Percentiles rank a stretch among this genome's conserved stretches.
These are phyloP conservation scores for Pseudofabraea citricarpa DNA, from an alignment of 2,329 filamentous ascomycete genomes.

Conservation along the genomic window DNA sequence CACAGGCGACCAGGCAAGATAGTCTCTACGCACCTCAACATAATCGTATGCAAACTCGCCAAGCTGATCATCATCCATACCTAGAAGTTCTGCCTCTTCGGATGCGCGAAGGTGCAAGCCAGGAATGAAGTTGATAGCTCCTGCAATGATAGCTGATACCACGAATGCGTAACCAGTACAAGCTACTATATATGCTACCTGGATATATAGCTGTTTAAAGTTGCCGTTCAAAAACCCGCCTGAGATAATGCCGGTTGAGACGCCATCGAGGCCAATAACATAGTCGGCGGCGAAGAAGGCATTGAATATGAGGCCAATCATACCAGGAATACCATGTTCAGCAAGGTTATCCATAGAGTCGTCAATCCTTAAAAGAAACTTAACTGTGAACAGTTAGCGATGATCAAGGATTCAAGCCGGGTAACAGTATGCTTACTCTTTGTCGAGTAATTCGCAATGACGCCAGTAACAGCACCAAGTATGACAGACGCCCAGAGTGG, in stretches of 20 bases:
- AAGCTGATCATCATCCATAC: conserved; percentile 83
- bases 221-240: conserved; percentile 72
- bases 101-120: conserved; percentile 71
- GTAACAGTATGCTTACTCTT: conserved; percentile 36
- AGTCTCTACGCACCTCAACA: conserved; percentile 79
- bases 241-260: conserved; percentile 55
- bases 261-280: conserved; percentile 67
- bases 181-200: conserved; percentile 68
- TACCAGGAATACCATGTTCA: conserved; percentile 62
- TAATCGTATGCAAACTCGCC: conserved; percentile 86
- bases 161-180: conserved; percentile 62
- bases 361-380: conserved; percentile 51
- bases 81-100: conserved; percentile 74
- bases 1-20: conserved; percentile 76
- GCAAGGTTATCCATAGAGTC: conserved; percentile 66
- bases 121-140: conserved; percentile 68
- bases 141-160: conserved; percentile 67
- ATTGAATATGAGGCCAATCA: conserved; percentile 65
- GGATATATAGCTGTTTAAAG: conserved; percentile 68
- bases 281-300: conserved; percentile 61
- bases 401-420: background rate
- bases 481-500: conserved; percentile 60
- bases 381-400: conserved; percentile 4
- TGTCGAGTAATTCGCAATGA: conserved; percentile 61
- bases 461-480: conserved; percentile 55